These are phyloP conservation scores for Acacia concinna DNA, from an alignment of 331 rosid genomes.

Conservation along the genomic window DNA sequence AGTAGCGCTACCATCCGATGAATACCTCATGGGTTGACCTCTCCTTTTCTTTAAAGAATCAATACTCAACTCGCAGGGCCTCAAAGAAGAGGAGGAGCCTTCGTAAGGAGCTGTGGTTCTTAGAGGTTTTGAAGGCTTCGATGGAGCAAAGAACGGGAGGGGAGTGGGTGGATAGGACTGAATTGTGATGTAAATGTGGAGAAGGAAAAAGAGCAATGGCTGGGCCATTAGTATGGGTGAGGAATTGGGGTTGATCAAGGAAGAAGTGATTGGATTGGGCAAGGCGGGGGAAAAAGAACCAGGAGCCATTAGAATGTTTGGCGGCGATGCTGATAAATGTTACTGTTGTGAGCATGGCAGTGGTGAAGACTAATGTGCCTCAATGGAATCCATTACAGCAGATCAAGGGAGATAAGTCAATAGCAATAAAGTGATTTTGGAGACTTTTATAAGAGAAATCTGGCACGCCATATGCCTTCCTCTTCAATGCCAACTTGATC, in stretches of 20 bases:
- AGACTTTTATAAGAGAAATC: not conserved
- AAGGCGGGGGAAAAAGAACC: conserved; percentile 31
- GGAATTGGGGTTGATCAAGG: conserved; percentile 51
- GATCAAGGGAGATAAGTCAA: conserved; percentile 24
- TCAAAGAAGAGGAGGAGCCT: conserved; percentile 51
- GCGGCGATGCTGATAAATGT: conserved; percentile 25
- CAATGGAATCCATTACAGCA: conserved; percentile 70
- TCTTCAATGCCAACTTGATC: no score
- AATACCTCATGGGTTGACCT: conserved; percentile 86
- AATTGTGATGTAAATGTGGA: conserved; percentile 27
- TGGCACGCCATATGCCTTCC: no score
- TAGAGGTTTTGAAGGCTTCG: conserved; percentile 50
- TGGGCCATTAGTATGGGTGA: conserved; percentile 48
- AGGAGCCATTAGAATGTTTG: conserved; percentile 45
- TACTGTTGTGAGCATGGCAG: conserved; percentile 32
- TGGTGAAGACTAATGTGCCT: conserved; percentile 38
- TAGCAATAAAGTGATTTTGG: not conserved
- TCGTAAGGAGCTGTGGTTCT: conserved; percentile 44
- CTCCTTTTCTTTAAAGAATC: conserved; percentile 78
- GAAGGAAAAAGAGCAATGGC: conserved; percentile 62
- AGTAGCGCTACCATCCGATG: conserved; percentile 88
- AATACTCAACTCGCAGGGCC: conserved; percentile 46
- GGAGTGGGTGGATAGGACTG: conserved; percentile 4
- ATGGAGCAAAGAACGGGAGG: conserved; percentile 5
- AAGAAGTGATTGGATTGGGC: conserved; percentile 30